Evolutionary conservation across 2,329 filamentous ascomycete species (phyloP), one percentile per base, ranked within the genome.

Genomic region (Xylaria multiplex): DNA sequence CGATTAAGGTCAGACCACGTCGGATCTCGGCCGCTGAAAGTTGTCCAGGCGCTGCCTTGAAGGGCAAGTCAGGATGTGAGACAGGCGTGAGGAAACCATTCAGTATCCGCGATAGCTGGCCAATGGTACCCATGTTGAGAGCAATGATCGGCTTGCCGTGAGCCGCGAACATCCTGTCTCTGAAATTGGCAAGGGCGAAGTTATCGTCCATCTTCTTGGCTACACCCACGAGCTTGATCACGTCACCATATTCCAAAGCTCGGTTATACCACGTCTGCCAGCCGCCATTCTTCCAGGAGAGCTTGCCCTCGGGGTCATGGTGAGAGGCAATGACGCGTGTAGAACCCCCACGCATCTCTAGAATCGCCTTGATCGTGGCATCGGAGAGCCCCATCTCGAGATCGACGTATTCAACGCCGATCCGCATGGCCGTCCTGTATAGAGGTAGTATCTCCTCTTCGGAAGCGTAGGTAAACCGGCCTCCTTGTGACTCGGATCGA

Each of bases 81-180:
- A 99, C 96, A 0, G 96, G 96, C 0, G 96, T 98, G 82, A 99
- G 88, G 83, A 98, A 98, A 35, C 87, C 85, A 79, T 99, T 99
- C 65, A 96, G 82, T 50, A 99, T 90, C 40, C 96, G 90, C 75
- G 93, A 97, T 48, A 97, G 85, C 81, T 97, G 96, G 55, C 96
- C 96, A 30, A 87, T 83, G 54, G 88, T 84, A 35, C 95, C 94
- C 95, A 99, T 98, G 80, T 99, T 99, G 77, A 99, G 91, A 1
- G 92, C 93, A 72, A 99, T 97, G 62, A 99, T 81, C 0, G 94
- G 95, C n/a, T 89, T 88, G 59, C 91, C 85, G 75, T 96, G 91
- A 1, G 91, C 86, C 27, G 85, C 82, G 43, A 88, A 83, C 80
- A 94, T 93, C 81, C 87, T 90, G 24, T 85, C 81, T 81, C 92